phyloP scores from a whole-genome alignment of 2,329 filamentous ascomycete genomes.

The Ceratocystis ficicola region DNA sequence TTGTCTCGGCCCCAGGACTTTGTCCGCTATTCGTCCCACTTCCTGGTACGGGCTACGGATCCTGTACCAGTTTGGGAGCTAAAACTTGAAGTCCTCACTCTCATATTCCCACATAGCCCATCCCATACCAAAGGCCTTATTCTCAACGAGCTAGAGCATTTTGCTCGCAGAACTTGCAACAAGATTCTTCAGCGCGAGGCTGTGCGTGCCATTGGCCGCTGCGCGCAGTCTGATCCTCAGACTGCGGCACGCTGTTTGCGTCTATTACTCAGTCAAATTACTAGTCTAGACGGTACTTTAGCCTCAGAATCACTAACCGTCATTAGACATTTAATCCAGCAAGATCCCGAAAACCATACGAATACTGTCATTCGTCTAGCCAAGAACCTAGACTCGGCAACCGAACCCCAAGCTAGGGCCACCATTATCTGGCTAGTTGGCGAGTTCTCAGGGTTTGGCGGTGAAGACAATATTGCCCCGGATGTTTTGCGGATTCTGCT shows the following conservation, averaged over 20 bases:
- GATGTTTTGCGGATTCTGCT: slow-evolving; percentile 82
- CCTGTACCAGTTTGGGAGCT: slow-evolving; percentile 72
- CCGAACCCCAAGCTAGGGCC: slow-evolving; percentile 75
- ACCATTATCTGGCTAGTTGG: slow-evolving; percentile 97
- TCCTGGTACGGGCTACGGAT: slow-evolving; percentile 72
- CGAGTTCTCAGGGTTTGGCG: slow-evolving; percentile 71
- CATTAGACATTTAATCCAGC: slow-evolving; percentile 88
- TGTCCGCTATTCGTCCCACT: slow-evolving; percentile 77
- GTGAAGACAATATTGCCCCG: slow-evolving; percentile 79
- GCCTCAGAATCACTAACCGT: slow-evolving; percentile 91
- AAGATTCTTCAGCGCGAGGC: slow-evolving; percentile 73
- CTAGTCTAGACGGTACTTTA: slow-evolving; percentile 72
- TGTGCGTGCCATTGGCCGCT: slow-evolving; percentile 84
- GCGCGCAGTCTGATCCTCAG: slow-evolving; percentile 62
- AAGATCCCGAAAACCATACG: slow-evolving; percentile 66
- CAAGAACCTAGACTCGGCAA: slow-evolving; percentile 79
- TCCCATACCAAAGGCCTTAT: slow-evolving; percentile 71
- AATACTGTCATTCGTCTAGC: slow-evolving; percentile 81
- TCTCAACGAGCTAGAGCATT: slow-evolving; percentile 86
- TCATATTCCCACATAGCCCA: slow-evolving; percentile 77
- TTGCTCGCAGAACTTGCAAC: slow-evolving; percentile 57
- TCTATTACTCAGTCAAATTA: slow-evolving; percentile 75
- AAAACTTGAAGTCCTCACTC: slow-evolving; percentile 80
- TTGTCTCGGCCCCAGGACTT: slow-evolving; percentile 66
- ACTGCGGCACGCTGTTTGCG: slow-evolving; percentile 70